Percentiles rank a stretch among this genome's conserved stretches.
Conservation (phyloP, 179 eudicot genomes). For the Spergularia azorica region DNA sequence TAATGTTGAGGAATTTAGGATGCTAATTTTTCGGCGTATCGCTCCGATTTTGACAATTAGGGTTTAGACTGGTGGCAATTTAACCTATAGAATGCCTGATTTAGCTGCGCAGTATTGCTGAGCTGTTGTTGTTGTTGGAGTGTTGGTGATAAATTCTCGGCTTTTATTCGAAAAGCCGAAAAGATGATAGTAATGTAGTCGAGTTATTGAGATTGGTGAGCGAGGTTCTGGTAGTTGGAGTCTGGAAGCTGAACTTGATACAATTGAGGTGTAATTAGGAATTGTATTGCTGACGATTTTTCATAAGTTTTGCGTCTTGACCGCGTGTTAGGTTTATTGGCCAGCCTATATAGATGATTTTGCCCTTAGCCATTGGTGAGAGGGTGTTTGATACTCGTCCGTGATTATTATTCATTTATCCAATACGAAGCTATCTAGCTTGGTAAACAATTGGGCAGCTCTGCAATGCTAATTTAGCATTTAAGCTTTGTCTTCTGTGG, state of each 20-base stretch:
- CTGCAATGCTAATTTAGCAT: neutral
- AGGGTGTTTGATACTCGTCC: neutral
- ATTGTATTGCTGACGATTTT: neutral
- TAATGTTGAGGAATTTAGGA: too few species aligned
- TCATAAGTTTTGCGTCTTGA: neutral
- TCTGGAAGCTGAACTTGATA: neutral
- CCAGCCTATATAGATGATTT: neutral
- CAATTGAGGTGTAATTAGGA: neutral
- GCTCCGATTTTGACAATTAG: too few species aligned
- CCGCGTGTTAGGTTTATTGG: neutral
- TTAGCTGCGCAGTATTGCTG: too few species aligned
- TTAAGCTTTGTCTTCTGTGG: neutral
- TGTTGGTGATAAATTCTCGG: too few species aligned
- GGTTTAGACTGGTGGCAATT: too few species aligned
- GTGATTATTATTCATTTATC: neutral
- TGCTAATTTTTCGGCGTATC: too few species aligned
- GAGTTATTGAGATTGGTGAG: neutral
- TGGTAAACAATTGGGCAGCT: neutral
- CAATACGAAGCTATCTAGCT: neutral
- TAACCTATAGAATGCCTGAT: too few species aligned
- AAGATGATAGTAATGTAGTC: too few species aligned
- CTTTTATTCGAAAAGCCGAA: too few species aligned
- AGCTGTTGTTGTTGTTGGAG: too few species aligned
- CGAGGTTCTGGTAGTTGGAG: neutral
- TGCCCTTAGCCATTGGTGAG: neutral